A percentile compares a stretch with the other conserved stretches of the same genome.
Evolutionary conservation across 768 basidiomycete genomes (phyloP).

Genomic region (Termitomyces sp.): DNA sequence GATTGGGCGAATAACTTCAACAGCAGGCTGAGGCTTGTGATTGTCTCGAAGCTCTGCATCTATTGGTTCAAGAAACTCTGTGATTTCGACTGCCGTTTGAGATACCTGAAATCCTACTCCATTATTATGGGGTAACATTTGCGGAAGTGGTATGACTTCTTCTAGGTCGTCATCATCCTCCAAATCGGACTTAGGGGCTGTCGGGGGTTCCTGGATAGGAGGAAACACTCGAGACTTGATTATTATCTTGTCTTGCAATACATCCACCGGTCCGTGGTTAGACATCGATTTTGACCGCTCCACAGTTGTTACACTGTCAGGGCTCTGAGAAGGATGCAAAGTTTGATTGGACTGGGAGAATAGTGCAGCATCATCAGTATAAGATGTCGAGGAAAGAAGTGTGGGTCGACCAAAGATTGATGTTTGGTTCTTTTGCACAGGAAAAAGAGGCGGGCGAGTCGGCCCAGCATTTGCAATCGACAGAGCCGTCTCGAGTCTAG

Average conservation of each 20-base stretch:
- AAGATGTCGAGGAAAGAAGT: conserved; percentile 19
- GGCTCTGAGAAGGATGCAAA: not conserved
- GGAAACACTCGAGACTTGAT: not conserved
- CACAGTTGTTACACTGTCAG: not conserved
- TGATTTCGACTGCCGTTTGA: not conserved
- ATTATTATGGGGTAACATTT: not conserved
- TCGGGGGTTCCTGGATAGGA: not conserved
- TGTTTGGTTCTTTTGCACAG: not conserved
- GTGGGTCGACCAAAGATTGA: conserved; percentile 28
- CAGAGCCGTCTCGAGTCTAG: conserved; percentile 62
- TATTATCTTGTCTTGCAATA: not conserved
- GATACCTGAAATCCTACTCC: not conserved
- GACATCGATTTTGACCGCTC: not conserved
- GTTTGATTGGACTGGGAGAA: not conserved
- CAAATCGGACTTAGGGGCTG: not conserved
- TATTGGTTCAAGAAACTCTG: not conserved
- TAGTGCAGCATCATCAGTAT: conserved; percentile 3
- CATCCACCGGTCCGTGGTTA: not conserved
- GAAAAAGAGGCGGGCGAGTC: conserved; percentile 16
- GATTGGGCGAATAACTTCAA: not conserved
- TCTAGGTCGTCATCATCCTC: conserved; percentile 43
- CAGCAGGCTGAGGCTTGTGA: not conserved
- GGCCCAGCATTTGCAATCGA: conserved; percentile 61
- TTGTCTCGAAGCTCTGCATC: not conserved
- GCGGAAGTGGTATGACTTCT: conserved; percentile 22